Base-by-base conservation (phyloP, 495 filamentous ascomycete genomes). In the Daldinia grandis region DNA sequence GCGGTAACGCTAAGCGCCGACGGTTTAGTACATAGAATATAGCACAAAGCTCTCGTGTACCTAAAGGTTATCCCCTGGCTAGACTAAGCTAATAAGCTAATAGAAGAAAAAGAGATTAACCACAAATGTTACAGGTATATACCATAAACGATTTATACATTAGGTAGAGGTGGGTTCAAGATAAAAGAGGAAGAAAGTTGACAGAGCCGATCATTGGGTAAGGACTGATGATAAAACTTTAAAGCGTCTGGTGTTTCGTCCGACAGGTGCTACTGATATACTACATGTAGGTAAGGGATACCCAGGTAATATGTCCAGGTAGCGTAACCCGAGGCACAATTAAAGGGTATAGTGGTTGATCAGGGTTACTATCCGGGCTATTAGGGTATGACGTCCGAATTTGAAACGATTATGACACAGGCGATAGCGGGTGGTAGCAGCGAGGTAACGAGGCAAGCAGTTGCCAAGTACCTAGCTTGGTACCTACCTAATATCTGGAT, bases 391-490 rank as follows among this genome's bases (percentile, higher is more conserved):
- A 58, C 61, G 64, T 27, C 61, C 61, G 33, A 58, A 31, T 49
- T 33, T 68, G 69, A 72, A 72, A 72, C 69, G 17, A 58, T 58
- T 28, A 68, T 72, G 69, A 68, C 42, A 72, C 69, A 72, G 65
- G 28, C n/a, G 42, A 31, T 55, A 24, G 37, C 55, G 47, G 28
- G 24, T 53, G 49, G 49, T 53, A 53, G 14, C 25, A 53, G 24
- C 49, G 49, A 53, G 25, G 42, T 21, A 53, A 10, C 44, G 4
- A 53, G n/a, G 31, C 12, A n/a, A 27, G 44, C 47, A 19, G 49
- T 55, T 47, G 25, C 37, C 38, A 38, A 30, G 42, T 64, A 58
- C 61, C 37, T 42, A 19, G 50, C 42, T 53, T 47, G 6, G 4
- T 12, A n/a, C n/a, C n/a, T n/a, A n/a, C n/a, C n/a, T n/a, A n/a